Evolutionary conservation across 805 yeast species (phyloP), one percentile per base, ranked within the genome.

Genomic region (Alloascoidea hylecoeti): DNA sequence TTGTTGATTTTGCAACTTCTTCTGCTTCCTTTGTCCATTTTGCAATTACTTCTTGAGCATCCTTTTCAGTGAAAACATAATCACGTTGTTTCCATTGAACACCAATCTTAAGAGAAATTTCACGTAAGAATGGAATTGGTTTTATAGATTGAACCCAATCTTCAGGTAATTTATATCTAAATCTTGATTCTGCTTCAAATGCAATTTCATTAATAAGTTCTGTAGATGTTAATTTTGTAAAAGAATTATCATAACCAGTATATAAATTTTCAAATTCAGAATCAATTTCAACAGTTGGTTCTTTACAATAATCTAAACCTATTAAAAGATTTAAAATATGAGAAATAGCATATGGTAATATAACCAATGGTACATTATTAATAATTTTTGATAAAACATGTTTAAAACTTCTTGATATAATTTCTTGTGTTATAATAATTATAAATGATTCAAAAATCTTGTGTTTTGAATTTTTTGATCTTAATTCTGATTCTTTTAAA

Each of bases 381-480:
- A 78, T 54, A 17, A 56, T 51, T 3, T 56, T 52, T 51, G 85
- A 75, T 49, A 88, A 58, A 35, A 78, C 54, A 49, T 85, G 94
- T 61, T 89, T 89, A 37, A 72, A 57, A 17, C 83, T 72, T 60
- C 98, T 78, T 16, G 89, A 71, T 48, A 88, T 56, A 63, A 88
- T 78, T 57, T 88, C 97, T 39, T 66, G 72, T 33, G 61, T 53
- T 18, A 75, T 55, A 32, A 76, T 55, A 12, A 48, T 52, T 40
- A 64, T 56, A 36, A 81, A 61, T n/a, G 75, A 61, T 4, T 58
- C 48, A 42, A 71, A 61, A 44, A 56, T 54, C 32, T 54, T 58
- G 33, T 58, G 59, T 33, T 56, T 50, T n/a, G 55, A 49, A 17
- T 53, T 51, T 52, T 57, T 15, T 48, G 51, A 36, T 53, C 48